These are phyloP conservation scores for Jimgerdemannia flammicorona DNA, from an alignment of 192 early-diverging fungal genomes.

Conservation along the genomic window DNA sequence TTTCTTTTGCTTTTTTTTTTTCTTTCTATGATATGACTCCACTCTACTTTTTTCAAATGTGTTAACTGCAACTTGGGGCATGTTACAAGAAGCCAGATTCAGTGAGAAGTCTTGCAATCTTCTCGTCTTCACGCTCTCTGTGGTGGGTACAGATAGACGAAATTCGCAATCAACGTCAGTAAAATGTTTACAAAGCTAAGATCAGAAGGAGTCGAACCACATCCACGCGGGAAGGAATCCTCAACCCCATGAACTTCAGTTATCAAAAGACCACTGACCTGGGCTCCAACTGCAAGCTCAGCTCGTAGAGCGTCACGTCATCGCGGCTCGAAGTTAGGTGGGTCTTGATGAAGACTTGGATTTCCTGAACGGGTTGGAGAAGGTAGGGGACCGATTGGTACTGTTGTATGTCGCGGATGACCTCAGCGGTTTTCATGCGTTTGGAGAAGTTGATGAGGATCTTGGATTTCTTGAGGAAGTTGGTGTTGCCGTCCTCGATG, in stretches of 20 bases:
- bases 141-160: slow-evolving; percentile 7
- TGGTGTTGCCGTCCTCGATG: slow-evolving; percentile 89
- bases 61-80: not conserved
- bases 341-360: slow-evolving; percentile 75
- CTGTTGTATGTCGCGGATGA: slow-evolving; percentile 89
- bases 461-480: slow-evolving; percentile 58
- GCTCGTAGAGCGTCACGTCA: slow-evolving; percentile 73
- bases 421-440: slow-evolving; percentile 83
- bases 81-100: slow-evolving; percentile 76
- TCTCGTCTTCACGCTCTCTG: slow-evolving; percentile 80
- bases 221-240: no score
- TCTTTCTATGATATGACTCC: not conserved
- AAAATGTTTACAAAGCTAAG: not conserved
- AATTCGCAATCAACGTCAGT: not conserved
- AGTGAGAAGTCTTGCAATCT: slow-evolving; percentile 67
- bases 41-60: not conserved
- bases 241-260: not conserved
- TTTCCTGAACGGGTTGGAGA: slow-evolving; percentile 76
- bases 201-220: no score
- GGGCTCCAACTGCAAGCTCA: slow-evolving; percentile 80
- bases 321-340: slow-evolving; percentile 66
- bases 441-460: slow-evolving; percentile 93
- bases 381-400: slow-evolving; percentile 87
- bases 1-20: not conserved
- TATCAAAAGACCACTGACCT: slow-evolving; percentile 39